Evolutionary conservation across 345 rosid genomes (phyloP), one percentile per base, ranked within the genome.

Genomic region (Boechera stricta): DNA sequence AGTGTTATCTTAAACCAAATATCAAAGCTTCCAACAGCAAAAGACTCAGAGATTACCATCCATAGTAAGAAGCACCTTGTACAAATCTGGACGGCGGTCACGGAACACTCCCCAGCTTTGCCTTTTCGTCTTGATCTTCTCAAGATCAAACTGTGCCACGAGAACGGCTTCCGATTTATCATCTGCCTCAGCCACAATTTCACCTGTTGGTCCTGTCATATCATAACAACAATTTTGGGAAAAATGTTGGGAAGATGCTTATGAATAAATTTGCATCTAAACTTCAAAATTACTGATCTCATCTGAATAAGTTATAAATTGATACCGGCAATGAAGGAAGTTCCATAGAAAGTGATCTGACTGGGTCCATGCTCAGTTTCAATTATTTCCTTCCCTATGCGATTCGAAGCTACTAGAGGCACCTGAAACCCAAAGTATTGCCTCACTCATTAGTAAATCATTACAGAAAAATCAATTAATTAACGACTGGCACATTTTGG

Each of bases 21-120:
- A 55, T 16, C 18, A 48, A 55, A 63, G 52, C 7, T 64, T 55
- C 21, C 0, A 36, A 48, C 61, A 48, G 8, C 63, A 38, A 21
- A 29, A 39, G 31, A 8, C 38, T 78, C 3, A 72, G 15, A 78
- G 26, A 58, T 75, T 82, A 71, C 99, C 99, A 81, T 95, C 99
- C 73, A 77, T 85, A 62, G 99, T 92, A 81, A 95, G 84, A 75
- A 95, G 94, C 79, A 84, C 98, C 86, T 88, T 89, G 84, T 91
- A 92, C 41, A 91, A 78, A 54, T 89, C 93, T 1, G 99, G 98
- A 36, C 96, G 87, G 0, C 93, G 91, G 81, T 95, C 98, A 56
- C 94, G 93, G 78, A 92, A 95, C 62, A 92, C 81, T 16, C 94
- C 98, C 98, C 99, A 92, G 45, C 99, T 76, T 79, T 84, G 86